Conservation (phyloP, 1,284 basidiomycete species). For the Volvariella volvacea region DNA sequence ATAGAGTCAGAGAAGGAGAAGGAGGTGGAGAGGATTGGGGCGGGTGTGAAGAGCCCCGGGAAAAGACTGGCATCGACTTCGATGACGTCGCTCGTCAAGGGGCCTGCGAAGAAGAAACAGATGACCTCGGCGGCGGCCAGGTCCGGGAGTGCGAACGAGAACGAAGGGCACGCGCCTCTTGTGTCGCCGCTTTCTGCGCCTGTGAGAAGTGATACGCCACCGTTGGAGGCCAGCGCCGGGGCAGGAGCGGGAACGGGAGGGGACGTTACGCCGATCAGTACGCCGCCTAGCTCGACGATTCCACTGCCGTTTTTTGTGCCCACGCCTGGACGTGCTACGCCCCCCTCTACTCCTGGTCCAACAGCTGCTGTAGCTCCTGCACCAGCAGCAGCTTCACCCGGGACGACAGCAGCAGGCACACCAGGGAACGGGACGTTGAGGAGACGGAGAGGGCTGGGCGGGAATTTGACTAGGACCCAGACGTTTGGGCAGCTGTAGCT, state of each 20-base stretch:
- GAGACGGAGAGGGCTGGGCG: slow-evolving; percentile 14
- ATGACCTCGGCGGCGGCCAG: slow-evolving; percentile 3
- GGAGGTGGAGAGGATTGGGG: too few relatives aligned
- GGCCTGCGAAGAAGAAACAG: not conserved
- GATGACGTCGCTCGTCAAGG: too few relatives aligned
- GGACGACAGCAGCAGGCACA: not conserved
- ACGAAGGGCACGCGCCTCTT: too few relatives aligned
- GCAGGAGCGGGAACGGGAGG: not conserved
- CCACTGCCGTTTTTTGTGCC: too few relatives aligned
- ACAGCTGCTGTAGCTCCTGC: too few relatives aligned
- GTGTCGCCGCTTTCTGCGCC: too few relatives aligned
- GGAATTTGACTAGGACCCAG: slow-evolving; percentile 21
- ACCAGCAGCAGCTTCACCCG: not conserved
- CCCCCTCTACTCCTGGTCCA: too few relatives aligned
- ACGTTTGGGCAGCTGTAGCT: slow-evolving; percentile 23
- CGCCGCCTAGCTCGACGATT: too few relatives aligned
- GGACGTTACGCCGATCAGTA: too few relatives aligned
- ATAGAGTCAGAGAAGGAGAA: too few relatives aligned
- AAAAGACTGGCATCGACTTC: too few relatives aligned
- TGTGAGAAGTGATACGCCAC: slow-evolving; percentile 14
- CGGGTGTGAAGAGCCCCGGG: too few relatives aligned
- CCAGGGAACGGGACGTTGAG: slow-evolving; percentile 7
- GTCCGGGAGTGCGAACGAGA: slow-evolving; percentile 7
- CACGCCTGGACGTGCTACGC: not conserved
- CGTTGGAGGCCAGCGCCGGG: slow-evolving; percentile 10